Conservation (phyloP, 805 yeast species). For the Saccharomycopsis olivae region DNA sequence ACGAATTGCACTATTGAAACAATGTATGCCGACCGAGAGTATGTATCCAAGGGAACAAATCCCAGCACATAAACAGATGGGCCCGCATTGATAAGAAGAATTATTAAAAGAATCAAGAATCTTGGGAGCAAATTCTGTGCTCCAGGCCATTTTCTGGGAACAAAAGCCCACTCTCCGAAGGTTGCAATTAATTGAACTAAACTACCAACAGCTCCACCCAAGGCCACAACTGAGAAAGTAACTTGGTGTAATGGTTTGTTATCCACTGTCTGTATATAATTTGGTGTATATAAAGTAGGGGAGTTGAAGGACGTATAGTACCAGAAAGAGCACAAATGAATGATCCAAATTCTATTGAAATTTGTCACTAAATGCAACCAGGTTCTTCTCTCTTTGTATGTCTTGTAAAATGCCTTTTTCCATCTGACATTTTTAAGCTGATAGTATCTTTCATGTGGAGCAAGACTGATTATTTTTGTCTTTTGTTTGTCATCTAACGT, state of each 20-base stretch:
- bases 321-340: conserved; percentile 87
- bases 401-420: conserved; percentile 86
- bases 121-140: conserved; percentile 92
- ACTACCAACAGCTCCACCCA: conserved; percentile 84
- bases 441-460: conserved; percentile 79
- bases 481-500: conserved; percentile 76
- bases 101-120: conserved; percentile 56
- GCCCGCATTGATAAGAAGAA: conserved; percentile 64
- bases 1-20: conserved; percentile 83
- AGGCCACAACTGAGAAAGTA: conserved; percentile 84
- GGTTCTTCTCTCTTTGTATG: conserved; percentile 90
- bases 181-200: conserved; percentile 81
- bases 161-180: conserved; percentile 84
- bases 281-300: conserved; percentile 79
- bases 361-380: conserved; percentile 94
- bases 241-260: conserved; percentile 82
- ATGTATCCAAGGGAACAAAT: conserved; percentile 54
- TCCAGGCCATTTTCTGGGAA: conserved; percentile 98
- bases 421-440: conserved; percentile 87
- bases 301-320: conserved; percentile 89
- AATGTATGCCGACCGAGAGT: conserved; percentile 62
- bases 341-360: conserved; percentile 96
- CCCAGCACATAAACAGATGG: conserved; percentile 81
- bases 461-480: conserved; percentile 58
- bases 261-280: conserved; percentile 73